Conservation (phyloP, 352 stramenopile species). For the Thraustochytrium striatum region DNA sequence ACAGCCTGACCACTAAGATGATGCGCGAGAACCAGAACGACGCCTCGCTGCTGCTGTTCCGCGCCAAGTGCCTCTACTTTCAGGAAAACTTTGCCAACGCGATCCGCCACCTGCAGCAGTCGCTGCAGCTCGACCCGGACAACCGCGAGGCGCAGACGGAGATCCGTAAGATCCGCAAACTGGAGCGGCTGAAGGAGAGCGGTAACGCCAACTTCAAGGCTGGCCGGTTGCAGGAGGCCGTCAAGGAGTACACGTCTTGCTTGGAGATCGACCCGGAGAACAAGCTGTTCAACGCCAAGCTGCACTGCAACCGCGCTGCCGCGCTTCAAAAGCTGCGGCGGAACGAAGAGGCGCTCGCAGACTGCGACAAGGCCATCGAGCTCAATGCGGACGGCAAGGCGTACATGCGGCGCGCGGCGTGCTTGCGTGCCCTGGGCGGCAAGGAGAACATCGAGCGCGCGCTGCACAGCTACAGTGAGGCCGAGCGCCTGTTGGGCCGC, state of each 20-base stretch:
- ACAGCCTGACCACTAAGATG: conserved; percentile 56
- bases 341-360: conserved; percentile 78
- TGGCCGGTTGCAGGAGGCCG: conserved; percentile 66
- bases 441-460: conserved; percentile 80
- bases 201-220: conserved; percentile 81
- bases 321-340: conserved; percentile 71
- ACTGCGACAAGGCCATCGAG: conserved; percentile 80
- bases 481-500: conserved; percentile 73
- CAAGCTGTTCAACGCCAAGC: conserved; percentile 85
- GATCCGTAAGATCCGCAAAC: conserved; percentile 74
- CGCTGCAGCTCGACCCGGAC: conserved; percentile 78
- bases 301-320: conserved; percentile 85
- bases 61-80: conserved; percentile 79
- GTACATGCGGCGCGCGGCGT: conserved; percentile 74
- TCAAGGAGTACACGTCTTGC: conserved; percentile 78
- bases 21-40: conserved; percentile 54
- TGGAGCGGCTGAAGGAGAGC: conserved; percentile 78
- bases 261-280: conserved; percentile 78
- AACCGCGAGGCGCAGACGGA: conserved; percentile 76
- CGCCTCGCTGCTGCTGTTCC: conserved; percentile 73
- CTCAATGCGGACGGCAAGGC: conserved; percentile 80
- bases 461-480: conserved; percentile 79
- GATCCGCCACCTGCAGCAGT: conserved; percentile 85
- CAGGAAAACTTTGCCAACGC: conserved; percentile 84
- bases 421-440: conserved; percentile 60